Percentiles rank a stretch among this genome's conserved stretches.
Conservation (phyloP, 2,329 filamentous ascomycete genomes). For the Pseudocercospora pini-densiflorae region DNA sequence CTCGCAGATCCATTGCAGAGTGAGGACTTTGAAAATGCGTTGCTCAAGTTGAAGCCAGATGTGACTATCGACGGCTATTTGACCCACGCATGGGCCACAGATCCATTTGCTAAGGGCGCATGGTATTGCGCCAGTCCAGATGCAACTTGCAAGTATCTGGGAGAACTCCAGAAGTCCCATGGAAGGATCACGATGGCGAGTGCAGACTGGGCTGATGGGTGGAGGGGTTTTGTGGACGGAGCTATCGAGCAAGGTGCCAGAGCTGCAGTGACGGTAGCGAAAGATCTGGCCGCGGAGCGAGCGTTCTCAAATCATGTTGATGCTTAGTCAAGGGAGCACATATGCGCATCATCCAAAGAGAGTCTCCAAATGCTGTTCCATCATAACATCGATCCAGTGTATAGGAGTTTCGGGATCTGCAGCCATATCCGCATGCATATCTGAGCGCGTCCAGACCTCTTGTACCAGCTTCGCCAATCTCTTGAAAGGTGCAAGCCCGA, state of each 20-base stretch:
- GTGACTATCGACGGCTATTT: slow-evolving; percentile 15
- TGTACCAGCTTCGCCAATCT: slow-evolving; percentile 21
- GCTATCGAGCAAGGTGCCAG: slow-evolving; percentile 39
- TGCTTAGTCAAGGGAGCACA: no score
- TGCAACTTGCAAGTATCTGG: slow-evolving; percentile 28
- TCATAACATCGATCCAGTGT: slow-evolving; percentile 29
- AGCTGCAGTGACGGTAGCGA: slow-evolving; percentile 46
- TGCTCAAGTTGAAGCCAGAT: slow-evolving; percentile 4
- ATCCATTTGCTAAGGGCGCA: slow-evolving; percentile 37
- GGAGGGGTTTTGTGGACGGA: slow-evolving; percentile 44
- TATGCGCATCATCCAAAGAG: slow-evolving; percentile 25
- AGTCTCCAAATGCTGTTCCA: slow-evolving; percentile 19
- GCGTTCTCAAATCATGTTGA: not conserved
- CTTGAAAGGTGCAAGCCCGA: slow-evolving; percentile 17
- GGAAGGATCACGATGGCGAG: slow-evolving; percentile 40
- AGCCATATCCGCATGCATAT: slow-evolving; percentile 15
- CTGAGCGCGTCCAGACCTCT: slow-evolving; percentile 22
- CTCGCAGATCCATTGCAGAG: slow-evolving; percentile 7
- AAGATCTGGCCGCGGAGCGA: not conserved
- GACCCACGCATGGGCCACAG: slow-evolving; percentile 39
- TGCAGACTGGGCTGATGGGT: slow-evolving; percentile 43
- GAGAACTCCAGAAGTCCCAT: slow-evolving; percentile 35
- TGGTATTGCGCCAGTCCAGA: slow-evolving; percentile 32
- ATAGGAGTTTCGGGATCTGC: not conserved
- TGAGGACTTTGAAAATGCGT: slow-evolving; percentile 5